Conservation (phyloP, 305 asterid species). For the Nicotiana rustica region DNA sequence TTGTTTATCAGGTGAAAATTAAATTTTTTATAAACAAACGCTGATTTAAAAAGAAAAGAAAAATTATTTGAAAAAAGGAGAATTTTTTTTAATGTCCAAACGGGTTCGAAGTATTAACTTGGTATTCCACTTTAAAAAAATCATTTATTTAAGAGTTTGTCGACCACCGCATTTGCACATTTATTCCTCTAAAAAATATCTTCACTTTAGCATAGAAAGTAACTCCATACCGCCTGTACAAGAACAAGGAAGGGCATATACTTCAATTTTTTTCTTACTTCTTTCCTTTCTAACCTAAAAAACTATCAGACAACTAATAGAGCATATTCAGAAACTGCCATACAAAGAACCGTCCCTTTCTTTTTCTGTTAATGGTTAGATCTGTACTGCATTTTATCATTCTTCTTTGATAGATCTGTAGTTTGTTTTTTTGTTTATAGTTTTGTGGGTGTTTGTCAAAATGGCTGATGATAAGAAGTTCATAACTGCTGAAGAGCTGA, state of each 20-base stretch:
- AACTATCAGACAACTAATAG: not conserved
- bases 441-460: not conserved
- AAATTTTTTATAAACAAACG: too few species aligned
- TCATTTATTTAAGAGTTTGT: too few species aligned
- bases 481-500: slow-evolving; percentile 45
- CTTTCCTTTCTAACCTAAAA: not conserved
- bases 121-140: too few species aligned
- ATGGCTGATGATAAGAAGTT: slow-evolving; percentile 36
- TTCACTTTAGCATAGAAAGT: not conserved
- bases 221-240: not conserved
- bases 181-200: too few species aligned
- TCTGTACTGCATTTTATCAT: not conserved
- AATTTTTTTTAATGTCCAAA: too few species aligned
- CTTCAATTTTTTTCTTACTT: not conserved
- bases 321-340: not conserved
- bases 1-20: too few species aligned
- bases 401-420: not conserved
- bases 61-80: too few species aligned
- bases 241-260: not conserved
- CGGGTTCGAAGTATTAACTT: too few species aligned
- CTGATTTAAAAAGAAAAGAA: too few species aligned
- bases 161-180: not conserved
- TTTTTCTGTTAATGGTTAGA: not conserved
- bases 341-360: not conserved
- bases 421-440: not conserved